Evolutionary conservation across 2,329 filamentous ascomycete species (phyloP), one percentile per base, ranked within the genome.

Genomic region (Fusarium neocosmosporiellum): DNA sequence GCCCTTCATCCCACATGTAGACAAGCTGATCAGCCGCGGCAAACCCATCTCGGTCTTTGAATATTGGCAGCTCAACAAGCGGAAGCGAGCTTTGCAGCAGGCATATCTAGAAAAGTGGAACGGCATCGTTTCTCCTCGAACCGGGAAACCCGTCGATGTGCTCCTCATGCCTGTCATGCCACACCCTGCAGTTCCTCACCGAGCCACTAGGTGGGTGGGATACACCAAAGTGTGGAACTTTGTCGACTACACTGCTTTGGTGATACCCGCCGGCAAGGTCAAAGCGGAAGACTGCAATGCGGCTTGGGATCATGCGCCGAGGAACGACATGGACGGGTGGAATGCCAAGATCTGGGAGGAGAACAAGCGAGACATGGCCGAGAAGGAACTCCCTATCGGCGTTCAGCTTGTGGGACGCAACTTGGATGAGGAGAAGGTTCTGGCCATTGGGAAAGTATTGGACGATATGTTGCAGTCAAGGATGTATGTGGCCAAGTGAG

Each of bases 51-150:
- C 88, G 0, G 89, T 92, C 0, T 91, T 89, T 65, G 84, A 90
- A 6, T 93, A 92, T 79, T 93, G 90, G 91, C 89, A 92, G 72
- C 83, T 93, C 8, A 92, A 92, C 79, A 88, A 83, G 67, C 83
- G 84, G 29, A 92, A 92, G 74, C 65, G 84, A 29, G 82, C 80
- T 1, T 55, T 79, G 0, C 78, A 79, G 29, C 77, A 80, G 24
- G 71, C 70, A 1, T 91, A 90, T 63, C 83, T 91, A 1, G 85
- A 90, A 57, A 88, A 89, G 65, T 92, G 90, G 90, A 86, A 87
- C 50, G 77, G 77, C 0, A 80, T 83, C 1, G 81, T 75, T 18
- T 87, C 85, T 4, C 76, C 81, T 0, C 69, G 36, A 0, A 86
- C 85, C 0, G 88, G 86, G 0, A 81, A 80, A 7, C 71, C 76